Evolutionary conservation across 768 basidiomycete genomes (phyloP).

Genomic region (Austroboletus festivus): DNA sequence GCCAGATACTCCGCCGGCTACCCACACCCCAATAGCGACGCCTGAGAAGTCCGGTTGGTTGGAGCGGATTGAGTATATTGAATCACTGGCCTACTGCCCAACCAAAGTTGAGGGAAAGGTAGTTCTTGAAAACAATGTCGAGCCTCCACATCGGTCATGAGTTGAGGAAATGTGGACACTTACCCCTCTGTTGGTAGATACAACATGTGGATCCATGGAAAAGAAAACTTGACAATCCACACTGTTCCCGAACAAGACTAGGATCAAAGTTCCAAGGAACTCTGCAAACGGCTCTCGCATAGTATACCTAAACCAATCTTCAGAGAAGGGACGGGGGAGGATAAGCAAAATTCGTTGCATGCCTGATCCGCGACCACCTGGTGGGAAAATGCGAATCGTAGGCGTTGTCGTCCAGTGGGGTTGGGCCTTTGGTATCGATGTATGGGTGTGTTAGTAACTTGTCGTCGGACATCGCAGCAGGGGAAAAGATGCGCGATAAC

Average conservation of each 20-base stretch:
- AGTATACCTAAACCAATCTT: slow-evolving; percentile 27
- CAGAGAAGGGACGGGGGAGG: neutral
- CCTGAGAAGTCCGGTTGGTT: slow-evolving; percentile 20
- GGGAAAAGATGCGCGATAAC: neutral
- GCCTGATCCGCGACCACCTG: slow-evolving; percentile 51
- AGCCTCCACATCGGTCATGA: too few relatives aligned
- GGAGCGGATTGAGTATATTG: neutral
- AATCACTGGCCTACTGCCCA: slow-evolving; percentile 19
- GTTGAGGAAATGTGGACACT: slow-evolving; percentile 14
- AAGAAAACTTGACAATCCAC: slow-evolving; percentile 54
- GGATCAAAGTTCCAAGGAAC: slow-evolving; percentile 52
- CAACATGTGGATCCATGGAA: slow-evolving; percentile 40
- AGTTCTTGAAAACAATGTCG: slow-evolving; percentile 3
- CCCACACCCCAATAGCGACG: slow-evolving; percentile 63
- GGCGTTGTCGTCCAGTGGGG: neutral
- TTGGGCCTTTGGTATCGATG: neutral
- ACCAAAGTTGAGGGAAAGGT: slow-evolving; percentile 19
- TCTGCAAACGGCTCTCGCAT: slow-evolving; percentile 59
- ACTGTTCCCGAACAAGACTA: slow-evolving; percentile 54
- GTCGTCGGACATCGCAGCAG: slow-evolving; percentile 3
- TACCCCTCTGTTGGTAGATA: slow-evolving; percentile 49
- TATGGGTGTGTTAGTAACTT: neutral
- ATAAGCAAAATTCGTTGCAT: slow-evolving; percentile 26
- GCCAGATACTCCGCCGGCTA: slow-evolving; percentile 60
- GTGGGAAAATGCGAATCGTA: slow-evolving; percentile 36